These are phyloP conservation scores for Plasmodium chabaudi DNA, from an alignment of 169 alveolate species.

Conservation along the genomic window DNA sequence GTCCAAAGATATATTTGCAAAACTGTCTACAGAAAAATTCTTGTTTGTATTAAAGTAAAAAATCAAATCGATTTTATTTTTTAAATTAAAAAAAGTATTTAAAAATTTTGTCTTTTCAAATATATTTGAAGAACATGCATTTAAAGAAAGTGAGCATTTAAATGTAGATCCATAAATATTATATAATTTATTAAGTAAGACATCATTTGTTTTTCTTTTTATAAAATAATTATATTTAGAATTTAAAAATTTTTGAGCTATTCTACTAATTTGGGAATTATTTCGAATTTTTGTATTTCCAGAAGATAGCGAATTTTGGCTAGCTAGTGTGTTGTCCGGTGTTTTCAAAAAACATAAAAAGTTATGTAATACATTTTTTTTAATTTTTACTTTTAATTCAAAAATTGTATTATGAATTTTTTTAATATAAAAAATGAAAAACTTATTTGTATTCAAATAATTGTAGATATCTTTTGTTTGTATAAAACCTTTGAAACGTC, in stretches of 20 bases:
- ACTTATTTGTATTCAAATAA: conserved; percentile 34
- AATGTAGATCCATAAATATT: conserved; percentile 53
- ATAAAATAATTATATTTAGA: conserved; percentile 10
- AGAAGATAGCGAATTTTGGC: background rate
- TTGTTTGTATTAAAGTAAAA: conserved; percentile 44
- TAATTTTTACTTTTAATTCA: conserved; percentile 49
- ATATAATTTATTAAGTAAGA: conserved; percentile 34
- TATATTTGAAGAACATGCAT: conserved; percentile 23
- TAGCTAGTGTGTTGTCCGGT: background rate
- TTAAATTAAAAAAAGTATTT: conserved; percentile 49
- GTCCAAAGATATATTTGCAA: background rate
- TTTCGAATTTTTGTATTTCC: background rate
- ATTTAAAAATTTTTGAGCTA: conserved; percentile 2
- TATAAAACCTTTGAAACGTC: background rate
- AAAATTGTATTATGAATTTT: conserved; percentile 32
- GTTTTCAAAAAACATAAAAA: conserved; percentile 44
- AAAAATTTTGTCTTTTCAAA: conserved; percentile 47
- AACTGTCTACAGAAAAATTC: background rate
- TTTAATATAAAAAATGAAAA: conserved; percentile 52
- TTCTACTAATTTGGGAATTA: background rate
- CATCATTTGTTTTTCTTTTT: conserved; percentile 11
- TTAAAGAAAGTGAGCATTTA: conserved; percentile 40
- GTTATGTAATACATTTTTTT: conserved; percentile 49
- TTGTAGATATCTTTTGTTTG: conserved; percentile 46
- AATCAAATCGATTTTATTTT: conserved; percentile 57